Conservation (phyloP, 1,139 yeast genomes). For the Yamadazyma atmosphaerica region DNA sequence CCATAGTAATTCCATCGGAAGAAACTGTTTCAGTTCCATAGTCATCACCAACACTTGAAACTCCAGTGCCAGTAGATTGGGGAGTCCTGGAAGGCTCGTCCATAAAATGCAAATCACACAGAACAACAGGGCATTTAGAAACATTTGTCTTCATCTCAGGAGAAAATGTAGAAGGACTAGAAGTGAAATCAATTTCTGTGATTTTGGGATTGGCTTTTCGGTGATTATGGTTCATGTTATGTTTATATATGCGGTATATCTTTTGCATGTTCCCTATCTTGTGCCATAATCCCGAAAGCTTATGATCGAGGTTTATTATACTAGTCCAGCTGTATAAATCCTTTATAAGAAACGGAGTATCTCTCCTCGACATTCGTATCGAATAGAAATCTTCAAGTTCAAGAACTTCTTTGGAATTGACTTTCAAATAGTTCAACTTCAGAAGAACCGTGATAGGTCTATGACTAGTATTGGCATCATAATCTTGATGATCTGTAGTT, state of each 20-base stretch:
- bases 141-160: slow-evolving; percentile 3
- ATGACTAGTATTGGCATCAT: slow-evolving; percentile 5
- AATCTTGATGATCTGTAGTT: slow-evolving; percentile 16
- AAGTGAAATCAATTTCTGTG: slow-evolving; percentile 27
- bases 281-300: slow-evolving; percentile 42
- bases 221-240: slow-evolving; percentile 7
- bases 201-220: slow-evolving; percentile 5
- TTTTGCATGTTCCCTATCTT: slow-evolving; percentile 44
- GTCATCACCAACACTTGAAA: background rate
- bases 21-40: too few relatives aligned
- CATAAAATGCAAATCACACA: slow-evolving; percentile 42
- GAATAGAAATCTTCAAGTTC: slow-evolving; percentile 17
- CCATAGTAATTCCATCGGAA: background rate
- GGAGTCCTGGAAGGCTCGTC: slow-evolving; percentile 20
- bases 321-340: slow-evolving; percentile 43
- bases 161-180: slow-evolving; percentile 11
- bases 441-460: slow-evolving; percentile 7
- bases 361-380: too few relatives aligned
- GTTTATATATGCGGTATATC: slow-evolving; percentile 40
- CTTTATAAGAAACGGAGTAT: slow-evolving; percentile 2
- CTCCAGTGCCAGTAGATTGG: background rate
- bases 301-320: slow-evolving; percentile 42
- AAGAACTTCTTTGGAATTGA: slow-evolving; percentile 16
- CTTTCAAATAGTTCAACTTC: slow-evolving; percentile 19
- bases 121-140: slow-evolving; percentile 40